Base-by-base conservation (phyloP, 129 eudicot genomes). In the Escallonia rubra region DNA sequence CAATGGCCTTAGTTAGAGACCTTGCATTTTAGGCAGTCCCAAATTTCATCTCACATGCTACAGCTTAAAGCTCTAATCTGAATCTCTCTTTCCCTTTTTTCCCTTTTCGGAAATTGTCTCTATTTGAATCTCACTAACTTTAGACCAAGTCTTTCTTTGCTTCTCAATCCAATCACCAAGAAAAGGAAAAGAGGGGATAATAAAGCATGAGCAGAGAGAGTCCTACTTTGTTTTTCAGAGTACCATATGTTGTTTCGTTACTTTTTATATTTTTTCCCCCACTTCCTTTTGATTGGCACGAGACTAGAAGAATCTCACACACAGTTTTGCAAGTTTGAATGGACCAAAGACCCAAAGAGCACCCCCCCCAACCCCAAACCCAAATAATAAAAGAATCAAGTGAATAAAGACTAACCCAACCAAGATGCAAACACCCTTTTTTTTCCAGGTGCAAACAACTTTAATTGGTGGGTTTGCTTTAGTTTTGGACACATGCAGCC, bases 401-500 rank as follows among this genome's bases (percentile, higher is more conserved):
- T 61, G 68, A 76, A 57, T n/a, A 76, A 71, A 47, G 73, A 77
- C 75, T 42, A 72, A 63, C 79, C 71, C 78, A 70, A 66, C 71
- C 78, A 70, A 66, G 69, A 58, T 40, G 60, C 64, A 13, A 60
- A 55, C 57, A 50, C 14, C 68, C 68, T 63, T 72, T 70, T 63
- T 44, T 72, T 79, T 41, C 60, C 76, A 70, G 60, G 15, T 77
- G 61, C 23, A 65, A 49, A 52, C 62, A 58, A 54, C 74, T 65
- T 76, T 68, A 69, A 61, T 59, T 80, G 85, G 75, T 78, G 80
- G 82, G 69, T 78, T 65, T 52, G 64, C 87, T 77, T 81, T 81
- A 47, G 47, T 65, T 65, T 73, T 50, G 60, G 48, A 77, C 77
- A 76, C 72, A 53, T 56, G 59, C 69, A 57, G 15, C 45, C 75